These are phyloP conservation scores for Turnera subulata DNA, from an alignment of 345 rosid species.

Conservation along the genomic window DNA sequence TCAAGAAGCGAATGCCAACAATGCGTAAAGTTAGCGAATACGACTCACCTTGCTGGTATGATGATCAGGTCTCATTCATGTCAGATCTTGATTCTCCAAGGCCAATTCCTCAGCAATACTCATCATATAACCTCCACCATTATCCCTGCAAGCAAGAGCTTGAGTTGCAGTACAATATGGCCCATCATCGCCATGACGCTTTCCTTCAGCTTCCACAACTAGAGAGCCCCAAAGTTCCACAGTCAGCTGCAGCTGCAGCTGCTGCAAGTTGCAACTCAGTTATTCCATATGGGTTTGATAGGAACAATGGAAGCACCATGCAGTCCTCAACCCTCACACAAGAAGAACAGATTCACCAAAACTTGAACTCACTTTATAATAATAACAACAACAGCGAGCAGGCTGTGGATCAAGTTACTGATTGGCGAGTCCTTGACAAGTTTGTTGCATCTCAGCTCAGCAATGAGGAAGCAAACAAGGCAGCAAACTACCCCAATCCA, in stretches of 20 bases:
- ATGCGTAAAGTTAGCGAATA: constrained; percentile 47
- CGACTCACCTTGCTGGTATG: constrained; percentile 76
- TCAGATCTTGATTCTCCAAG: constrained; percentile 60
- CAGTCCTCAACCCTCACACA: constrained; percentile 55
- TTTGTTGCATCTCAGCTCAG: constrained; percentile 97
- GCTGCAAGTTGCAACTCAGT: constrained; percentile 43
- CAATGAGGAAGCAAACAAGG: constrained; percentile 60
- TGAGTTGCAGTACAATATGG: constrained; percentile 47
- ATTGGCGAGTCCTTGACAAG: constrained; percentile 95
- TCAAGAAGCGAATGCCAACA: constrained; percentile 76
- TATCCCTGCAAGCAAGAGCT: constrained; percentile 83
- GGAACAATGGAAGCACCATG: constrained; percentile 47
- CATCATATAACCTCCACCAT: constrained; percentile 39
- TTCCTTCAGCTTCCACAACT: constrained; percentile 79
- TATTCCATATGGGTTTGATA: constrained; percentile 38
- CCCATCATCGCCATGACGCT: constrained; percentile 36
- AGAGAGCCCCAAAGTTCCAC: constrained; percentile 70
- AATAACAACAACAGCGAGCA: constrained; percentile 36
- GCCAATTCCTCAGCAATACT: constrained; percentile 42
- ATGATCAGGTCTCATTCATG: constrained; percentile 75
- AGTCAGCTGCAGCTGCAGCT: constrained; percentile 37
- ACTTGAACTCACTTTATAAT: constrained; percentile 41
- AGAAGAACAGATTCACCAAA: constrained; percentile 52
- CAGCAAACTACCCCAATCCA: constrained; percentile 26
- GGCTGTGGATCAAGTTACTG: constrained; percentile 73